phyloP scores from a whole-genome alignment of 768 basidiomycete species.

The Hirschioporus abietinus region DNA sequence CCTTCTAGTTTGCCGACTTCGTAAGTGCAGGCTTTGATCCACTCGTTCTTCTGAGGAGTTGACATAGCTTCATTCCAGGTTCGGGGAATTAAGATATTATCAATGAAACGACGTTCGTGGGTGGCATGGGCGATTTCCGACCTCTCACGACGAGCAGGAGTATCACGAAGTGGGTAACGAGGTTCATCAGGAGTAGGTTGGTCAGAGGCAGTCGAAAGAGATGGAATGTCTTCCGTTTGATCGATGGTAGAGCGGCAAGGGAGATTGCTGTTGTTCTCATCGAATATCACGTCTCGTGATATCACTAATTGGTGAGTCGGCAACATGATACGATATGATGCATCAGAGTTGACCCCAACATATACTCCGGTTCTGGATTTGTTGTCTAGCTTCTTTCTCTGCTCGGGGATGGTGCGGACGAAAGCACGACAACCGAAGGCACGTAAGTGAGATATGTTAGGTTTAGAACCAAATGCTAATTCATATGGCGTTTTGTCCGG shows the following conservation, averaged over 20 bases:
- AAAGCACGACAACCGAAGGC: conserved; percentile 27
- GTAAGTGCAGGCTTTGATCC: conserved; percentile 1
- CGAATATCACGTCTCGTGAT: background rate
- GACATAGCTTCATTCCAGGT: conserved; percentile 6
- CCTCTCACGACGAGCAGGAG: background rate
- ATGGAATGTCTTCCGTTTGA: background rate
- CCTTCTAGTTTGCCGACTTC: conserved; percentile 4
- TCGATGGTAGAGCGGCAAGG: background rate
- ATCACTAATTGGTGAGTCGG: background rate
- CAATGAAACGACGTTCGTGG: background rate
- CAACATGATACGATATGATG: background rate
- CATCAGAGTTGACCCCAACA: background rate
- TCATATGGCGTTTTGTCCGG: conserved; percentile 16
- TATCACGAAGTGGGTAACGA: background rate
- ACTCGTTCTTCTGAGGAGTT: conserved; percentile 3
- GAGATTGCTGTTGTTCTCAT: background rate
- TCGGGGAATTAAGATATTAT: background rate
- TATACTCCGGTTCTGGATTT: background rate
- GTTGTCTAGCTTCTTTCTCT: conserved; percentile 13
- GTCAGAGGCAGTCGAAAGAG: background rate
- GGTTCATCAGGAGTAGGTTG: background rate
- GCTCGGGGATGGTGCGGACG: conserved; percentile 19
- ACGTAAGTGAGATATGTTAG: conserved; percentile 24
- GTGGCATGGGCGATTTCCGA: background rate
- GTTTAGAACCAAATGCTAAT: conserved; percentile 16